Percentiles rank a stretch among this genome's conserved stretches.
Conservation (phyloP, 2,329 filamentous ascomycete species). For the Emmonsiellopsis sp. region DNA sequence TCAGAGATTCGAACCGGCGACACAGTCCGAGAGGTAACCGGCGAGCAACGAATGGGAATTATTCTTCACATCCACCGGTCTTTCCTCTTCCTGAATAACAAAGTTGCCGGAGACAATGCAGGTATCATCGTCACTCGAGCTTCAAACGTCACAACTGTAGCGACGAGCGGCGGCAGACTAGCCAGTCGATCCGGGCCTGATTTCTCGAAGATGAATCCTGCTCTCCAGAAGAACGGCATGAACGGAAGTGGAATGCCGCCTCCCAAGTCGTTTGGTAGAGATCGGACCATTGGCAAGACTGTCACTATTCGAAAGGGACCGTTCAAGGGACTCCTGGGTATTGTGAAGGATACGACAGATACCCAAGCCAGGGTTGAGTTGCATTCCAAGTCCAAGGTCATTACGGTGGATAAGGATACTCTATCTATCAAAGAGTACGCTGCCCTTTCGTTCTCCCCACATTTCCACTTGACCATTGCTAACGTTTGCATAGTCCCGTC, state of each 20-base stretch:
- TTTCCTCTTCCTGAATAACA: conserved; percentile 83
- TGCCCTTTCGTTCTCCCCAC: not conserved
- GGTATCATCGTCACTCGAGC: conserved; percentile 83
- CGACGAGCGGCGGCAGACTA: conserved; percentile 83
- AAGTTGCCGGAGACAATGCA: conserved; percentile 73
- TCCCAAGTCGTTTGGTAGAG: conserved; percentile 63
- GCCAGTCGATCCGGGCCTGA: conserved; percentile 55
- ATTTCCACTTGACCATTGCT: not conserved
- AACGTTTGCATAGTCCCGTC: conserved; percentile 34
- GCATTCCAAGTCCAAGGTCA: conserved; percentile 86
- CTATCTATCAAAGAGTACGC: conserved; percentile 76
- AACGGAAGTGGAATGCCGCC: conserved; percentile 54
- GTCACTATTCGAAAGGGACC: conserved; percentile 79
- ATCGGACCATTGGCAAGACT: conserved; percentile 81
- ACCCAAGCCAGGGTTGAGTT: conserved; percentile 79
- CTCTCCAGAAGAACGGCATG: conserved; percentile 60
- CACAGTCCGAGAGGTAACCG: conserved; percentile 80
- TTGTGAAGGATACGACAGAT: conserved; percentile 91
- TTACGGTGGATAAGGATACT: conserved; percentile 71
- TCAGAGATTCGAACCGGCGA: conserved; percentile 89
- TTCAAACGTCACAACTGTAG: conserved; percentile 76
- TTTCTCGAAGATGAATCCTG: conserved; percentile 85
- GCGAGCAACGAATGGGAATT: conserved; percentile 74
- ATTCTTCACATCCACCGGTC: conserved; percentile 91
- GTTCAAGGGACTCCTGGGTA: conserved; percentile 87